phyloP scores from a whole-genome alignment of 1,139 yeast species.

The Yarrowia galli region DNA sequence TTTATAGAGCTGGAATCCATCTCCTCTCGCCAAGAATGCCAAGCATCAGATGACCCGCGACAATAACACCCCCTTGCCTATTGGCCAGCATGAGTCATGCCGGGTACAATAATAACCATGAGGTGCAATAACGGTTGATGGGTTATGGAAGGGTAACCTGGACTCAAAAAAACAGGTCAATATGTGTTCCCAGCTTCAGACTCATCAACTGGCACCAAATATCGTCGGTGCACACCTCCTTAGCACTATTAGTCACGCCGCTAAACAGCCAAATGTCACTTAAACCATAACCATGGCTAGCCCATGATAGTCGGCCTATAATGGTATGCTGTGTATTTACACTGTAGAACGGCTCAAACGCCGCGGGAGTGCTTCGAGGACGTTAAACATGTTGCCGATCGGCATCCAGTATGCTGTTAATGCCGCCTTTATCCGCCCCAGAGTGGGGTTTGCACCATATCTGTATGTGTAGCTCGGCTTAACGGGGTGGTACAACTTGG shows the following conservation, averaged over 20 bases:
- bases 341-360: not conserved
- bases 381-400: not conserved
- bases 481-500: too few species aligned
- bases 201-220: too few species aligned
- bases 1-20: too few species aligned
- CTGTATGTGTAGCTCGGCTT: not conserved
- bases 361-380: not conserved
- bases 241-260: too few species aligned
- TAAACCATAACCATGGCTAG: too few species aligned
- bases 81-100: not conserved
- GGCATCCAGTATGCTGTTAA: not conserved
- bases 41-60: not conserved
- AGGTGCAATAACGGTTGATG: too few species aligned
- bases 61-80: not conserved
- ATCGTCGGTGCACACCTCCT: too few species aligned
- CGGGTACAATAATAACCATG: not conserved
- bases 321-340: too few species aligned
- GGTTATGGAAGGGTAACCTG: too few species aligned
- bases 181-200: too few species aligned
- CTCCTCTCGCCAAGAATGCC: not conserved
- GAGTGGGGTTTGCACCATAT: constrained; percentile 1
- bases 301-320: not conserved
- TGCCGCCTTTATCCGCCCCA: not conserved
- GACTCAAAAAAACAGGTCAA: too few species aligned
- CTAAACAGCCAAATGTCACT: too few species aligned